A percentile compares a stretch with the other conserved stretches of the same genome.
phyloP scores from a whole-genome alignment of 257 asterid species.

The Nicotiana sylvestris region DNA sequence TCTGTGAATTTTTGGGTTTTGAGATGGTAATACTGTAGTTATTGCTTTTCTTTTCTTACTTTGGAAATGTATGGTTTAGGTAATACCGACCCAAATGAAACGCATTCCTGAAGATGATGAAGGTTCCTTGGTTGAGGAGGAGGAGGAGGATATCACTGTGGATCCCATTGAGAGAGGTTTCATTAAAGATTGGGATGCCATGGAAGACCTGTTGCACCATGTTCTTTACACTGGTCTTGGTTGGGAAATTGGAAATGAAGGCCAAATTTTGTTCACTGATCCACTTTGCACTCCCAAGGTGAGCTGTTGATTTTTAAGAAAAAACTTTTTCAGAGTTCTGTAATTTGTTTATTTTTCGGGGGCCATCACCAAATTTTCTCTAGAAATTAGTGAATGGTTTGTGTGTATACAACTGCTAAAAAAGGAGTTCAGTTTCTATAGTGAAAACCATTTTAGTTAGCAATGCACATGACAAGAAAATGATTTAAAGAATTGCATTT shows the following conservation, averaged over 20 bases:
- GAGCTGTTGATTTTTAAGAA: not conserved
- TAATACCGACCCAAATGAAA: slow-evolving; percentile 82
- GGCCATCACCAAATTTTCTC: not conserved
- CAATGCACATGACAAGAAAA: not conserved
- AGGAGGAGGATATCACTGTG: slow-evolving; percentile 45
- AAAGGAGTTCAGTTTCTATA: not conserved
- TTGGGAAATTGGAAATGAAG: slow-evolving; percentile 98
- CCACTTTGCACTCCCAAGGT: slow-evolving; percentile 97
- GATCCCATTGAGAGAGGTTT: slow-evolving; percentile 90
- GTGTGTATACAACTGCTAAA: not conserved
- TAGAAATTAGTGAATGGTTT: not conserved
- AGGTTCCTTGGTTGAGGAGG: slow-evolving; percentile 54
- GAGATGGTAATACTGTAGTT: not conserved
- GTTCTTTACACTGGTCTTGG: slow-evolving; percentile 78
- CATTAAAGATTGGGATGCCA: slow-evolving; percentile 90
- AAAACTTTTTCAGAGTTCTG: not conserved
- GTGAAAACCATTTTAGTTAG: not conserved
- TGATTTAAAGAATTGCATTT: not conserved
- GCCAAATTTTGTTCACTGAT: slow-evolving; percentile 87
- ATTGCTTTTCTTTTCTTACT: slow-evolving; percentile 5
- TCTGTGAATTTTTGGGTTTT: not conserved
- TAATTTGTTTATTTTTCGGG: not conserved
- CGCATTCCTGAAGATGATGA: slow-evolving; percentile 59
- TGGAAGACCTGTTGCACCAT: slow-evolving; percentile 83
- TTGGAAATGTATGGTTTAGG: slow-evolving; percentile 29